phyloP scores from a whole-genome alignment of 164 flowering plant genomes.

The Litsea cubeba region DNA sequence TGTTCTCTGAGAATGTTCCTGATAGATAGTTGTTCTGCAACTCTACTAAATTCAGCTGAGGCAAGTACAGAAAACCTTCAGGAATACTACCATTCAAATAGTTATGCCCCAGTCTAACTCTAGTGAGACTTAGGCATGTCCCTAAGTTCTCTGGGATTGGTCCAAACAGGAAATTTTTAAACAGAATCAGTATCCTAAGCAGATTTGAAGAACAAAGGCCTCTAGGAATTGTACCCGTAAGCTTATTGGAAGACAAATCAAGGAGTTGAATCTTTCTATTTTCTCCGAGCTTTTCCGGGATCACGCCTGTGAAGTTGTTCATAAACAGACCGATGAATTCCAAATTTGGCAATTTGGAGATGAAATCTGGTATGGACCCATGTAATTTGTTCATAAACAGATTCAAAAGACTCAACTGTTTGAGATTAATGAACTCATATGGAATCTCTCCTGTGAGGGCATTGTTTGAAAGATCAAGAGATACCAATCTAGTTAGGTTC shows the following conservation, averaged over 20 bases:
- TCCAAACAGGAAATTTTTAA: constrained; percentile 56
- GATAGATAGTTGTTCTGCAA: constrained; percentile 48
- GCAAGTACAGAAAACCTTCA: constrained; percentile 47
- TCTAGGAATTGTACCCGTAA: constrained; percentile 48
- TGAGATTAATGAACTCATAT: constrained; percentile 34
- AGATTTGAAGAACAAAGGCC: constrained; percentile 43
- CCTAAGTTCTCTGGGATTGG: constrained; percentile 56
- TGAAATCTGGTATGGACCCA: constrained; percentile 51
- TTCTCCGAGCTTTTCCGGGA: constrained; percentile 31
- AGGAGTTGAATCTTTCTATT: constrained; percentile 30
- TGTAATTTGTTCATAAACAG: constrained; percentile 39
- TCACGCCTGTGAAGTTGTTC: constrained; percentile 45
- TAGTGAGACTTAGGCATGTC: constrained; percentile 34
- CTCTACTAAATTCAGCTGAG: constrained; percentile 46
- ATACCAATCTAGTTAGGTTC: constrained; percentile 40
- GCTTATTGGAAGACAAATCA: constrained; percentile 60
- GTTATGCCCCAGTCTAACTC: constrained; percentile 57
- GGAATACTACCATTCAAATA: constrained; percentile 55
- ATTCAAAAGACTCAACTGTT: constrained; percentile 36
- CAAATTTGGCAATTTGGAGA: constrained; percentile 50
- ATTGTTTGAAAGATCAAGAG: constrained; percentile 66
- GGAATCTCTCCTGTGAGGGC: constrained; percentile 59
- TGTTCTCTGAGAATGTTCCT: constrained; percentile 34
- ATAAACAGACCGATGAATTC: constrained; percentile 56
- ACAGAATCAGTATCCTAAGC: constrained; percentile 41